Evolutionary conservation across 2,329 filamentous ascomycete species (phyloP).

Genomic region (Hypomyces perniciosus): DNA sequence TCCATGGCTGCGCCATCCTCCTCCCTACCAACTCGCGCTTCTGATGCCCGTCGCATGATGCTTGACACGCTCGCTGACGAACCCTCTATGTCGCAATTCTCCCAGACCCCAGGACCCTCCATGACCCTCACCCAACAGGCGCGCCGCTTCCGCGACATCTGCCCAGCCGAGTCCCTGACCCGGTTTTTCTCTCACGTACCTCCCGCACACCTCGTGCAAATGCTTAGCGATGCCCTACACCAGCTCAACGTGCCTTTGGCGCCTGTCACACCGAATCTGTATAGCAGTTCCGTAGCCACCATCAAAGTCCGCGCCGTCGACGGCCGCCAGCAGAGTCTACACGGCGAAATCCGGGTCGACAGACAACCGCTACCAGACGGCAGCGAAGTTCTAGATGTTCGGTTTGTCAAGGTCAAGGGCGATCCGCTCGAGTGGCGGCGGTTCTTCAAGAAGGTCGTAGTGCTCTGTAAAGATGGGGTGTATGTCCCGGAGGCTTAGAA

Average conservation of each 20-base stretch:
- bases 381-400: constrained; percentile 68
- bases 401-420: constrained; percentile 91
- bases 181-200: constrained; percentile 86
- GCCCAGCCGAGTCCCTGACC: constrained; percentile 79
- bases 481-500: constrained; percentile 44
- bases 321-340: constrained; percentile 63
- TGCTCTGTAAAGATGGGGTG: constrained; percentile 81
- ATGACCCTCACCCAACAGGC: constrained; percentile 84
- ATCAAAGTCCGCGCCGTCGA: constrained; percentile 73
- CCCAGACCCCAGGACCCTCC: constrained; percentile 68
- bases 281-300: constrained; percentile 51
- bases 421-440: constrained; percentile 95
- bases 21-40: constrained; percentile 27
- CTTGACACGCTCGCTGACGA: constrained; percentile 72
- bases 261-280: constrained; percentile 37
- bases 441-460: constrained; percentile 92
- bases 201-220: constrained; percentile 67
- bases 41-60: constrained; percentile 35
- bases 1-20: constrained; percentile 39
- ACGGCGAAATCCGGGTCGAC: constrained; percentile 71
- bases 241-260: constrained; percentile 75
- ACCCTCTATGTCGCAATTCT: constrained; percentile 82
- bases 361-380: constrained; percentile 51
- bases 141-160: constrained; percentile 81
- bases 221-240: constrained; percentile 75